Percentiles rank a stretch among this genome's conserved stretches.
These are phyloP conservation scores for Dendrobium officinale DNA, from an alignment of 106 monocot species.

Conservation along the genomic window DNA sequence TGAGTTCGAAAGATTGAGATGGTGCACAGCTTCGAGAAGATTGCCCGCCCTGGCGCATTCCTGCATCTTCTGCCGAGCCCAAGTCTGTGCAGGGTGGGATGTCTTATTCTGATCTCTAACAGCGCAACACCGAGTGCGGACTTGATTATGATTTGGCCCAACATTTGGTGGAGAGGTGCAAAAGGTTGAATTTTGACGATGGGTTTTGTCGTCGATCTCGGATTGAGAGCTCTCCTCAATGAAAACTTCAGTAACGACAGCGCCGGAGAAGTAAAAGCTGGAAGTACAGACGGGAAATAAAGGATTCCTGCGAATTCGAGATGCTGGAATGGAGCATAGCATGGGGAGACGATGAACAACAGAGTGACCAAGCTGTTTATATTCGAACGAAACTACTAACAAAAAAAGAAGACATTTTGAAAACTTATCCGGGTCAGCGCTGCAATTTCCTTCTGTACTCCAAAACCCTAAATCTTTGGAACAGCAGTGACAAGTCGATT, in stretches of 20 bases:
- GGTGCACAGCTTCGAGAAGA: constrained; percentile 22
- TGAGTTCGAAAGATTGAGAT: constrained; percentile 21
- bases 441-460: not conserved
- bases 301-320: constrained; percentile 1
- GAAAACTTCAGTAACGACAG: not conserved
- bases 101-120: not conserved
- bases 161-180: not conserved
- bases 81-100: not conserved
- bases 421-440: not conserved
- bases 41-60: constrained; percentile 40
- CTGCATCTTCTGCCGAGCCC: constrained; percentile 26
- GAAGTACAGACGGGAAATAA: not conserved
- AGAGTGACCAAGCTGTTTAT: not conserved
- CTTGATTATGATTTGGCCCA: not conserved
- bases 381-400: not conserved
- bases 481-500: too few species aligned
- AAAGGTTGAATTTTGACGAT: not conserved
- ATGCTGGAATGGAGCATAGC: not conserved
- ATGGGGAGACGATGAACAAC: not conserved
- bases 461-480: not conserved
- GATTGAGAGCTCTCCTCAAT: not conserved
- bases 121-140: not conserved
- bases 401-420: not conserved
- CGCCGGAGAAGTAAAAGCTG: not conserved
- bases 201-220: not conserved